Evolutionary conservation across 257 asterid species (phyloP), one percentile per base, ranked within the genome.

Genomic region (Jacaranda mimosifolia): DNA sequence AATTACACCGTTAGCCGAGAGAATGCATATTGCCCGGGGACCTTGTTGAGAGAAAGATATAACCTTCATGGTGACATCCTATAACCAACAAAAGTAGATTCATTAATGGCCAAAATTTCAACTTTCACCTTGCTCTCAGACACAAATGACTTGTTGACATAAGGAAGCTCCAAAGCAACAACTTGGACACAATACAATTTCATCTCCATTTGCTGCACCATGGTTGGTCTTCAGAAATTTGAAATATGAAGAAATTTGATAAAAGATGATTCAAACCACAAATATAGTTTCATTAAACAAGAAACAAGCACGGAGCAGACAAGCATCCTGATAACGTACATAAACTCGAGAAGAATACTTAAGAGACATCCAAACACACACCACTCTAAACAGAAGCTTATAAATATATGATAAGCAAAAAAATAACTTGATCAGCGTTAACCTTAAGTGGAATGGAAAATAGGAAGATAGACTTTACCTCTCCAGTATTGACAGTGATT

Each of bases 21-120:
- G 91, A 77, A 92, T 85, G 77, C 98, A 92, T 60, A 92, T 91
- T 52, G 96, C 90, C 17, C 98, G 89, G 45, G 97, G 97, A 36
- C 98, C 97, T 86, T 89, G 96, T 77, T 93, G 97, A 74, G 96
- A 91, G 77, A 91, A 89, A 8, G 98, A 93, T 75, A 93, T 91
- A 26, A 93, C 81, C 85, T 93, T 93, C 97, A 89, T 89, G 12
- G 88, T 88, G 40, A 93, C 89, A 80, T 93, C 98, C 98, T 93
- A 70, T 40, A 80, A 68, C 7, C 62, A 63, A 70, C 40, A 74
- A 56, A 68, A 18, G 6, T 5, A 40, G 14, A 46, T 48, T 55
- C 57, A 62, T 60, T 58, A 36, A 59, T 11, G 11, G 36, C 46
- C 18, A 9, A 13, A 39, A 12, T 59, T 59, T 59, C 65, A 59